phyloP scores from a whole-genome alignment of 2,329 filamentous ascomycete genomes.

The Raffaelea albimanens region DNA sequence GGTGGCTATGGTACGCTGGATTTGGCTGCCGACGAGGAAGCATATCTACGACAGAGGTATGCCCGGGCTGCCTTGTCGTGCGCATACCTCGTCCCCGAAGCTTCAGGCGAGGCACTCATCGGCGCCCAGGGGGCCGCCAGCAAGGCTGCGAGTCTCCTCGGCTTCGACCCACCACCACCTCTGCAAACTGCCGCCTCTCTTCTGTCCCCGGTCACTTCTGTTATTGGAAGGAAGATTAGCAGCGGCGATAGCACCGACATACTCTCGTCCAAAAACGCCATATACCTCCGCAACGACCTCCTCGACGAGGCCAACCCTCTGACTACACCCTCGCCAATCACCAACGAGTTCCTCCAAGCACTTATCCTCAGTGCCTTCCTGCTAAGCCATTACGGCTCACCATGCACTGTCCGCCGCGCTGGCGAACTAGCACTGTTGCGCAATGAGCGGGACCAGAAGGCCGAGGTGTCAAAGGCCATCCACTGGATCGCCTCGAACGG shows the following conservation, averaged over 20 bases:
- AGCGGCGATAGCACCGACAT: constrained; percentile 18
- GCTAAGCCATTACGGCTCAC: constrained; percentile 21
- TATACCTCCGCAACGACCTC: constrained; percentile 40
- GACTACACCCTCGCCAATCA: constrained; percentile 48
- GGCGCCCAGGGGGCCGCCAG: constrained; percentile 51
- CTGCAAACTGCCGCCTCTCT: constrained; percentile 37
- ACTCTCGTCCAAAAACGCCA: constrained; percentile 30
- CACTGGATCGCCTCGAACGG: constrained; percentile 38
- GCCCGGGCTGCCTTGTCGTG: constrained; percentile 58
- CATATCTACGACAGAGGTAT: constrained; percentile 53
- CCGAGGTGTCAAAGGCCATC: constrained; percentile 49
- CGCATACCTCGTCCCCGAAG: constrained; percentile 56
- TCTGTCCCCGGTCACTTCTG: constrained; percentile 28
- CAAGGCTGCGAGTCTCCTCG: constrained; percentile 50
- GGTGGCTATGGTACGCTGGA: constrained; percentile 48
- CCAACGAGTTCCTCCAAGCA: constrained; percentile 52
- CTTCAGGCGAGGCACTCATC: constrained; percentile 46
- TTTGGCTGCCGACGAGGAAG: constrained; percentile 50
- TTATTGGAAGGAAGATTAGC: constrained; percentile 7
- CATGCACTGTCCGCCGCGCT: constrained; percentile 42
- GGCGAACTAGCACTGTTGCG: constrained; percentile 57
- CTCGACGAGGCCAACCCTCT: constrained; percentile 52
- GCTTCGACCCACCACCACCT: constrained; percentile 46
- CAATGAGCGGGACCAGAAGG: constrained; percentile 55
- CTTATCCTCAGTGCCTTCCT: constrained; percentile 53